Conservation (phyloP, 129 eudicot species). For the Saussurea involucrata region DNA sequence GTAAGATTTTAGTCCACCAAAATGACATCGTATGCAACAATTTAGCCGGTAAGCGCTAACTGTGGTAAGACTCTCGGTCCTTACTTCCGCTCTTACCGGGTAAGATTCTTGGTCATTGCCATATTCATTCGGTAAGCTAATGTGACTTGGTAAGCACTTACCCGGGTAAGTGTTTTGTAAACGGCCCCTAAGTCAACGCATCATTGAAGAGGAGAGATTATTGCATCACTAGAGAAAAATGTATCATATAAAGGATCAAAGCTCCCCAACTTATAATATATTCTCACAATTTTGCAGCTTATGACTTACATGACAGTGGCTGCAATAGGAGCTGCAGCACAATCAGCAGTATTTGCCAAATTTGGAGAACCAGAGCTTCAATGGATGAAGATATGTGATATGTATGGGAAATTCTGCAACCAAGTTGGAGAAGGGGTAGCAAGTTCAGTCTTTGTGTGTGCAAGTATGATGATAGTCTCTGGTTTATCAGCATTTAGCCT, state of each 20-base stretch:
- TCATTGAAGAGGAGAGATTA: neutral
- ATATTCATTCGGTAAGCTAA: no score
- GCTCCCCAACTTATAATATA: neutral
- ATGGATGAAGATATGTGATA: constrained; percentile 77
- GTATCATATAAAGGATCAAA: neutral
- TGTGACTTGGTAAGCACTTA: no score
- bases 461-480: constrained; percentile 55
- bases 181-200: no score
- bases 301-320: constrained; percentile 63
- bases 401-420: constrained; percentile 76
- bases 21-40: no score
- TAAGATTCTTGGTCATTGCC: no score
- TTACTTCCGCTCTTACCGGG: no score
- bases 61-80: no score
- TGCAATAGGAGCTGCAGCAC: constrained; percentile 66
- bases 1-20: no score
- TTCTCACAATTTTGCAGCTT: constrained; percentile 33
- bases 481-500: constrained; percentile 72
- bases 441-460: constrained; percentile 46
- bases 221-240: neutral
- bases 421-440: constrained; percentile 76
- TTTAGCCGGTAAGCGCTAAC: no score
- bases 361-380: constrained; percentile 60
- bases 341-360: constrained; percentile 54
- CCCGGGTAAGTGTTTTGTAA: no score